Base-by-base conservation (phyloP, 73 alveolate genomes). In the Breviolum minutum region DNA sequence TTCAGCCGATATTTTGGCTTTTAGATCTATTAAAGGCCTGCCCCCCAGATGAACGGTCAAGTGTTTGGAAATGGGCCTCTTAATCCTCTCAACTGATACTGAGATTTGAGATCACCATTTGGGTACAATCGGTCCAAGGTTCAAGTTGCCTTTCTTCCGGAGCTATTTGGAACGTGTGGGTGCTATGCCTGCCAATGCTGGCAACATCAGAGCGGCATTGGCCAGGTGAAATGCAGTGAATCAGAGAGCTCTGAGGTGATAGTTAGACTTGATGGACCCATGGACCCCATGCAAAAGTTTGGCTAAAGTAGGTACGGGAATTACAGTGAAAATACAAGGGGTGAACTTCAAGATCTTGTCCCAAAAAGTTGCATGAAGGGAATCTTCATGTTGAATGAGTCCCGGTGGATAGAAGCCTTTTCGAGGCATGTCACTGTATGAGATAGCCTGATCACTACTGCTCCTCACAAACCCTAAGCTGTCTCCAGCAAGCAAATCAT, bases 151-250 rank as follows among this genome's bases (percentile, higher is more conserved):
- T 29, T 54, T 90, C 77, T 48, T 90, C 54, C 88, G 97, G 14
- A 24, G 77, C 74, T 90, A 90, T 62, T 80, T 90, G 77, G n/a
- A 90, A 29, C 88, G 97, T n/a, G 87, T 80, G 76, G 97, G 97
- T 22, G 97, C 80, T 87, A 73, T 90, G 77, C 97, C 97, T 7
- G 97, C 97, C 87, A 90, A 71, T 12, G 97, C 97, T 5, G 76
- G 63, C 74, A 54, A 90, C 88, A 90, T 90, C 76, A 79, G 97
- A 11, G 87, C 77, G 8, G 70, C 97, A 29, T 63, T 90, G 77
- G 97, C 87, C 16, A 40, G 97, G 71, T 24, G 73, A 6, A 13
- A 0, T 40, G 54, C 54, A 40, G 54, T n/a, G 77, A 14, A 68
- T 14, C 77, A 1, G 24, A 68, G 24, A 14, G 1, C n/a, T 22